Percentiles rank a stretch among this genome's conserved stretches.
Evolutionary conservation across 495 filamentous ascomycete species (phyloP).

Genomic region (Annulohypoxylon stygium): DNA sequence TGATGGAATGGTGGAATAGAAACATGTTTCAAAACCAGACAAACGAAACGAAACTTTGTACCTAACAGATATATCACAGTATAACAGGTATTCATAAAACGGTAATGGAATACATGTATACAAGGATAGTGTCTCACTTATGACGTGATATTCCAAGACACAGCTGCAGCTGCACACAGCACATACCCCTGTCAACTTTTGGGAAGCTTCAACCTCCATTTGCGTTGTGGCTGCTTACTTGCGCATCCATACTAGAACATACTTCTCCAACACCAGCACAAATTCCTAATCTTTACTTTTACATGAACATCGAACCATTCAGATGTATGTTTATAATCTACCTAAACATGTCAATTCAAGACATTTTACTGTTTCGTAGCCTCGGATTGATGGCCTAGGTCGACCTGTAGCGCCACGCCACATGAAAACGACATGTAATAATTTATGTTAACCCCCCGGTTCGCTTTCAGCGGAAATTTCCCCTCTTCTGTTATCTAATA

Average conservation of each 20-base stretch:
- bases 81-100: not conserved
- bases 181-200: not conserved
- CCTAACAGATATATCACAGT: not conserved
- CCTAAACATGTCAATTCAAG: not conserved
- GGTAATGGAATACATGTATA: not conserved
- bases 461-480: slow-evolving; percentile 10
- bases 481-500: not conserved
- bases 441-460: slow-evolving; percentile 18
- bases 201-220: not conserved
- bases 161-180: too few relatives aligned
- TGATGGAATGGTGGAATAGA: not conserved
- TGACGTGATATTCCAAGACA: not conserved
- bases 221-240: not conserved
- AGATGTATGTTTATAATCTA: not conserved
- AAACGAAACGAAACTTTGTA: not conserved
- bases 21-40: not conserved
- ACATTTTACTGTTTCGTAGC: not conserved
- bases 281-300: not conserved
- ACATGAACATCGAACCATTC: not conserved
- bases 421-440: slow-evolving; percentile 31
- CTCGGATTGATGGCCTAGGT: not conserved
- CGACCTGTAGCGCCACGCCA: slow-evolving; percentile 20
- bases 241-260: not conserved
- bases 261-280: too few relatives aligned
- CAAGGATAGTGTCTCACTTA: not conserved